Conservation (phyloP, 495 filamentous ascomycete species). For the Lentithecium fluviatile region DNA sequence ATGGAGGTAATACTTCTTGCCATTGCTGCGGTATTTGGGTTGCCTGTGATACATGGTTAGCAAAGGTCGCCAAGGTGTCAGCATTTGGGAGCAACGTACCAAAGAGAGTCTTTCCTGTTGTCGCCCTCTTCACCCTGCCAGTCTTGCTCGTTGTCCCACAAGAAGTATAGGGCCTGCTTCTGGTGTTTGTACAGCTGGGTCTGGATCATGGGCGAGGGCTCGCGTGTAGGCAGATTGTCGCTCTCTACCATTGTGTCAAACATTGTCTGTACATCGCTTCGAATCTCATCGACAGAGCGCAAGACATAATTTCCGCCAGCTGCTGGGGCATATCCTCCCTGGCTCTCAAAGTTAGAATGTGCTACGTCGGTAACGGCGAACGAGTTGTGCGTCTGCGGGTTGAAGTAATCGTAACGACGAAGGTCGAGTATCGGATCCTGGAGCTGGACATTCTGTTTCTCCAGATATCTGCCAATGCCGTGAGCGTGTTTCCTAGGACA, state of each 20-base stretch:
- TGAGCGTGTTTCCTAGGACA: slow-evolving; percentile 66
- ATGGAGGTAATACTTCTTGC: slow-evolving; percentile 65
- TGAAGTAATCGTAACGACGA: slow-evolving; percentile 27
- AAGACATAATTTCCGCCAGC: slow-evolving; percentile 47
- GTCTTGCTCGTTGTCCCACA: slow-evolving; percentile 74
- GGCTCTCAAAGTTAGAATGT: neutral
- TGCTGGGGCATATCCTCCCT: neutral
- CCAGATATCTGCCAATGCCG: slow-evolving; percentile 64
- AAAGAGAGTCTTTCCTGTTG: slow-evolving; percentile 67
- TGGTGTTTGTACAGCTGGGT: slow-evolving; percentile 83
- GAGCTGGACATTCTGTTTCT: slow-evolving; percentile 64
- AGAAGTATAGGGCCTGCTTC: slow-evolving; percentile 86
- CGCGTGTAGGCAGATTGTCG: slow-evolving; percentile 74
- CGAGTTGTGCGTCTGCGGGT: slow-evolving; percentile 21
- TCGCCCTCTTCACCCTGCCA: slow-evolving; percentile 53
- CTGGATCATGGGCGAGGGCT: slow-evolving; percentile 58
- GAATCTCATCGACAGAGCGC: slow-evolving; percentile 79
- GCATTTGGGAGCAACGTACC: too few species aligned
- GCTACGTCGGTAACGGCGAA: slow-evolving; percentile 8
- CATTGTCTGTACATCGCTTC: slow-evolving; percentile 77
- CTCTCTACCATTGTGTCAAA: slow-evolving; percentile 76
- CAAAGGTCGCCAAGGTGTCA: too few species aligned
- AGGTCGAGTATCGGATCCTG: slow-evolving; percentile 36
- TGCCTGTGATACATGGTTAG: too few species aligned
- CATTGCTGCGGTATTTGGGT: slow-evolving; percentile 44